Base-by-base conservation (phyloP, 2,329 filamentous ascomycete genomes). In the Lecanicillium sp. region DNA sequence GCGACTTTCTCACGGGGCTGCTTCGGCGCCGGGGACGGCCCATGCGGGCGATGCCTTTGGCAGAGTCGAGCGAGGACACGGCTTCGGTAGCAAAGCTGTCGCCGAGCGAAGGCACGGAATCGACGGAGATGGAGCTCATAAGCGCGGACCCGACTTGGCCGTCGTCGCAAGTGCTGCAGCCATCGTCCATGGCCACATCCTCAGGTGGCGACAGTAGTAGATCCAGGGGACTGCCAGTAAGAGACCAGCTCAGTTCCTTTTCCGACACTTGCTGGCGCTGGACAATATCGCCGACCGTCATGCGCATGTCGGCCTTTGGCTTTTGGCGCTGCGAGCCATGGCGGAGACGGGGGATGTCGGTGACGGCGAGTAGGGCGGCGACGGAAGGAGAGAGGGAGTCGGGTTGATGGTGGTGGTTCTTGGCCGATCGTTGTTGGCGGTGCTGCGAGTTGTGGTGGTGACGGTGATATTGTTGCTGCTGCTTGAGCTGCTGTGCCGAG, bases 51-150 rank as follows among this genome's bases (percentile, higher is more conserved):
- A 25, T 6, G 22, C 22, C 22, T 11, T 25, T 25, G 3, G 72
- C 69, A n/a, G 68, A 67, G 31, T 68, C 70, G 20, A 71, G 45
- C 5, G 72, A 74, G 2, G 69, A 69, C 4, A 69, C 47, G 1
- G 61, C 54, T 35, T 72, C 71, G 6, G 71, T 74, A 6, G 62
- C 64, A 36, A 71, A 65, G 0, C 76, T 80, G 33, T 71, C 71
- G 31, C 67, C 66, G 7, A 81, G 57, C 1, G 77, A 81, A 2
- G 77, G 76, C 44, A 80, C 66, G 3, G 77, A 81, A 44, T 80
- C 77, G 37, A 72, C 62, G 10, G 77, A 81, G 7, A 71, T 62
- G 2, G 75, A 75, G 37, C 74, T 68, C 2, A 65, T 71, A 34
- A 75, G 54, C 14, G 65, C 57, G 8, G 71, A 77, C 17, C 69